A percentile compares a stretch with the other conserved stretches of the same genome.
Conservation (phyloP, 306 rosid species). For the Trifolium dubium region DNA sequence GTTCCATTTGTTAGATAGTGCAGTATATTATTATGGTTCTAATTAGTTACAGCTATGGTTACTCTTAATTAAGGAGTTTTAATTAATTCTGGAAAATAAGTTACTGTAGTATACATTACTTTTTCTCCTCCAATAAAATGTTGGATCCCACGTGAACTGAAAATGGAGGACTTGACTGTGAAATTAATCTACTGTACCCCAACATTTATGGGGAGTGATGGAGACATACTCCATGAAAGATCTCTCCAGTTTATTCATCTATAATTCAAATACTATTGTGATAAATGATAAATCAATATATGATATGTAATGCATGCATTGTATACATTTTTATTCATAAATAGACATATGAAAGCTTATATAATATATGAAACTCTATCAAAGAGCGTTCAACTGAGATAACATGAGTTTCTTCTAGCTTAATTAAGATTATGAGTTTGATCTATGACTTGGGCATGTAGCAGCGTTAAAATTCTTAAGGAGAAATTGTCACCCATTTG, state of each 20-base stretch:
- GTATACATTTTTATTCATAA: neutral
- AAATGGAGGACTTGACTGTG: constrained; percentile 23
- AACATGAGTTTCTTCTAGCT: no score
- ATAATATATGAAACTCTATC: neutral
- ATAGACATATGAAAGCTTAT: constrained; percentile 1
- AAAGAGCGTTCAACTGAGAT: no score
- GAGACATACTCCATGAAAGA: constrained; percentile 19
- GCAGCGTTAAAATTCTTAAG: no score
- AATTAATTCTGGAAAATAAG: constrained; percentile 1
- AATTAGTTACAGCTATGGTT: neutral
- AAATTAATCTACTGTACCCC: constrained; percentile 22
- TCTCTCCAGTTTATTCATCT: neutral
- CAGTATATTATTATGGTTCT: neutral
- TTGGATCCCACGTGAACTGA: constrained; percentile 1
- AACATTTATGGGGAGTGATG: constrained; percentile 31
- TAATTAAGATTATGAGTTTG: no score
- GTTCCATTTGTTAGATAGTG: neutral
- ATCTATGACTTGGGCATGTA: no score
- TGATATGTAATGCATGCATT: neutral
- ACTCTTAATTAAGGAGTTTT: neutral
- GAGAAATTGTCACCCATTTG: no score
- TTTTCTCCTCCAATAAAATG: constrained; percentile 31
- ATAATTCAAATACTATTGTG: neutral
- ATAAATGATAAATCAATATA: neutral
- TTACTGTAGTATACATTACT: neutral